Base-by-base conservation (phyloP, 805 yeast species). In the Zygosaccharomyces kombuchaensis region DNA sequence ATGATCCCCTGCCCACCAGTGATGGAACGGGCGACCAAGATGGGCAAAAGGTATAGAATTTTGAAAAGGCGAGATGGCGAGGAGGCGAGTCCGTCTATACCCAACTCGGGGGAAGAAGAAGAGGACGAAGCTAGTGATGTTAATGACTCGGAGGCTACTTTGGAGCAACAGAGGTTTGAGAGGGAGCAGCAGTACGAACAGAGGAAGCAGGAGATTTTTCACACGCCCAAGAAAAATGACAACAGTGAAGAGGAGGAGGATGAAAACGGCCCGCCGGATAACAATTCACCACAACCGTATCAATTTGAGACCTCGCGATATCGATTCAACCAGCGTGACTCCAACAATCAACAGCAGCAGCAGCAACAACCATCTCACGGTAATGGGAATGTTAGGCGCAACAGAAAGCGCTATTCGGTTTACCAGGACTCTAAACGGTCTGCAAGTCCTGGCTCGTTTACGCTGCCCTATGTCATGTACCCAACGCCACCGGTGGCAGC, bases 161-260 rank as follows among this genome's bases (percentile, higher is more conserved):
- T 69, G 7, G 73, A 68, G 43, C 52, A 55, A 5, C 70, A 67
- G 34, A 57, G 71, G 27, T 64, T 71, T 7, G 60, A 71, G 3
- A 71, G 71, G 47, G 78, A 74, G 52, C 71, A 67, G 34, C 54
- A 65, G 29, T 77, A 77, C 52, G 68, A 66, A 48, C 60, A 60
- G 40, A 65, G 66, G 2, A 65, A 75, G 47, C 66, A 73, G 45
- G 55, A 71, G 46, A 67, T 70, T 43, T 67, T 68, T 52, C 63
- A 60, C 38, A 46, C 48, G 16, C 53, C 48, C 1, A 61, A 56
- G 32, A 68, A 66, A n/a, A 53, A 50, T 4, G 58, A 51, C 1
- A 60, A 37, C 8, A 43, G 9, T 56, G 53, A 12, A 51, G 49
- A 9, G 38, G 43, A 31, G 2, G 57, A 51, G 1, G 51, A 45